phyloP scores from a whole-genome alignment of 345 rosid species.

The Populus nigra region DNA sequence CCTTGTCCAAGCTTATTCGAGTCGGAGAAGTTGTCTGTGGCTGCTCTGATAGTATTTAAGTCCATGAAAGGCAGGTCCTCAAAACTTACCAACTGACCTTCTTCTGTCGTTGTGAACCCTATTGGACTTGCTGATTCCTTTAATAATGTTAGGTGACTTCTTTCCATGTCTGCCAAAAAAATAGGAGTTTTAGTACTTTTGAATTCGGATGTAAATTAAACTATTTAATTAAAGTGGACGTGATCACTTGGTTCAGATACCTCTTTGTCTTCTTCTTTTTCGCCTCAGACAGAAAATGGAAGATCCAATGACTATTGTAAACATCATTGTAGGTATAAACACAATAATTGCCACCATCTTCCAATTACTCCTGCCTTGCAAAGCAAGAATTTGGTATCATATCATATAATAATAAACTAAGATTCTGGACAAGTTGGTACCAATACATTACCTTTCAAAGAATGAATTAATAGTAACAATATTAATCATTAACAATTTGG shows the following conservation, averaged over 20 bases:
- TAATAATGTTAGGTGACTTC: conserved; percentile 17
- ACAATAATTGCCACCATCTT: conserved; percentile 13
- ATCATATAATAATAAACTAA: too few relatives aligned
- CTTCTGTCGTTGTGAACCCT: conserved; percentile 19
- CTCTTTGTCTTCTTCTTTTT: conserved; percentile 19
- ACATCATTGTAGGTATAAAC: conserved; percentile 3
- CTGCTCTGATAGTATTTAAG: neutral
- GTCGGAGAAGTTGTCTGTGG: conserved; percentile 12
- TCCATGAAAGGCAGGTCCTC: conserved; percentile 22
- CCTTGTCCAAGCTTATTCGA: conserved; percentile 21
- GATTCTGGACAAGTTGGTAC: too few relatives aligned
- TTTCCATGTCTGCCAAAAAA: conserved; percentile 22
- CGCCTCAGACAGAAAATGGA: neutral
- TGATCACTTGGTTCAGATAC: conserved; percentile 5
- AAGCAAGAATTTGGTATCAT: too few relatives aligned
- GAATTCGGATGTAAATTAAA: neutral
- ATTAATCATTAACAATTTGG: neutral
- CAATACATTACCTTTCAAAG: too few relatives aligned
- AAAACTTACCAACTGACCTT: conserved; percentile 21
- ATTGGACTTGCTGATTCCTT: conserved; percentile 24
- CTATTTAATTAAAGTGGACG: neutral
- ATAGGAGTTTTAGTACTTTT: neutral
- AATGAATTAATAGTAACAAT: too few relatives aligned
- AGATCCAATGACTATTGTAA: conserved; percentile 21
- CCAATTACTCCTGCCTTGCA: conserved; percentile 29